phyloP scores from a whole-genome alignment of 2,329 filamentous ascomycete genomes.

The Cryphonectria nitschkei region DNA sequence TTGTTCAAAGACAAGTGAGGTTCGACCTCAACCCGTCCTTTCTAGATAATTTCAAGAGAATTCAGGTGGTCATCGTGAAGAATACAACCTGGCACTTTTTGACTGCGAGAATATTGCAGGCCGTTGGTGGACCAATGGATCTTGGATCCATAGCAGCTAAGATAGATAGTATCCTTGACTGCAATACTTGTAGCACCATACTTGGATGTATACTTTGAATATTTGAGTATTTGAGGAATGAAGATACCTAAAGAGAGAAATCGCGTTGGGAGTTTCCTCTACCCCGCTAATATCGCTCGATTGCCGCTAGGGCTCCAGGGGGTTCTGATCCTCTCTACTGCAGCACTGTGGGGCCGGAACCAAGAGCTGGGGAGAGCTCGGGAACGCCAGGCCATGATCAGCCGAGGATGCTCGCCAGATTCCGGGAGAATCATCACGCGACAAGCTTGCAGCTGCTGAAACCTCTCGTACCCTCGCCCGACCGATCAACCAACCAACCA shows the following conservation, averaged over 20 bases:
- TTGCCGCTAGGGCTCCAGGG: not conserved
- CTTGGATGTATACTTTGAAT: too few species aligned
- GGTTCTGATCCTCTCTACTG: not conserved
- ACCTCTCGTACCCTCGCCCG: not conserved
- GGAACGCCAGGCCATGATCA: constrained; percentile 12
- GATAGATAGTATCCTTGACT: too few species aligned
- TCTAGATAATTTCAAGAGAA: not conserved
- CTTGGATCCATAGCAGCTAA: too few species aligned
- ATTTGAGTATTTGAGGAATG: too few species aligned
- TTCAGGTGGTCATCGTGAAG: not conserved
- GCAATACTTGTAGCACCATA: too few species aligned
- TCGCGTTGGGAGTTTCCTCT: not conserved
- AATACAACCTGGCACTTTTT: not conserved
- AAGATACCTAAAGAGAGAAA: too few species aligned
- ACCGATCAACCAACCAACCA: not conserved
- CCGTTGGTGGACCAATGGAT: too few species aligned
- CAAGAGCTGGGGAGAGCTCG: not conserved
- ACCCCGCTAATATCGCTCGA: not conserved
- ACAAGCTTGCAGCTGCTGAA: not conserved
- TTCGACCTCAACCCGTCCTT: not conserved
- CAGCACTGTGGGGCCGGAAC: not conserved
- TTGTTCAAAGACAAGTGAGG: not conserved
- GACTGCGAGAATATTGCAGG: not conserved
- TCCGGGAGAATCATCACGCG: constrained; percentile 1
- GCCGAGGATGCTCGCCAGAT: constrained; percentile 6